These are phyloP conservation scores for Kluyveromyces nonfermentans DNA, from an alignment of 805 yeast genomes.

Conservation along the genomic window DNA sequence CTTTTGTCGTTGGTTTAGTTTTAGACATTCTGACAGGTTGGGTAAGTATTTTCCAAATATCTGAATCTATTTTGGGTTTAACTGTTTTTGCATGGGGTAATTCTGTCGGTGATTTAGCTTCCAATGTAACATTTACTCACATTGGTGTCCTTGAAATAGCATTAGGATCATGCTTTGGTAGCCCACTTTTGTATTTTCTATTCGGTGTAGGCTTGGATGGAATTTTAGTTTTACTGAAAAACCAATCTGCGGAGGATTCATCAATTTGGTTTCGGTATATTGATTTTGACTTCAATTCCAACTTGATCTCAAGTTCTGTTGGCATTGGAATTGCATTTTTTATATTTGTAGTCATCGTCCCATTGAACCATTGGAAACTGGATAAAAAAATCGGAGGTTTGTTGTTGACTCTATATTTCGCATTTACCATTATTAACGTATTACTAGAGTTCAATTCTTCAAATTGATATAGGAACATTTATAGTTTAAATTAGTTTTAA, in stretches of 20 bases:
- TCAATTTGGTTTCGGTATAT: conserved; percentile 14
- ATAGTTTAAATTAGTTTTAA: background rate
- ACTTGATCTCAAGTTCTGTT: conserved; percentile 31
- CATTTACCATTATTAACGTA: conserved; percentile 14
- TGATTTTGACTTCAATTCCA: conserved; percentile 31
- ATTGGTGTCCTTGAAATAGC: conserved; percentile 87
- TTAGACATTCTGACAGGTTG: conserved; percentile 54
- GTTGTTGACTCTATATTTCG: conserved; percentile 15
- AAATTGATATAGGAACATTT: background rate
- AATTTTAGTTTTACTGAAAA: conserved; percentile 31
- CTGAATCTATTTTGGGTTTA: conserved; percentile 76
- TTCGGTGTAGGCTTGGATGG: conserved; percentile 79
- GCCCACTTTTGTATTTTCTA: conserved; percentile 71
- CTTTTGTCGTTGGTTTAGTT: conserved; percentile 34
- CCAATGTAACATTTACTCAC: conserved; percentile 69
- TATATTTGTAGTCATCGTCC: conserved; percentile 33
- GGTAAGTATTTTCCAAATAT: conserved; percentile 48
- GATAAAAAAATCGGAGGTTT: conserved; percentile 33
- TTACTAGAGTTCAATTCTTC: conserved; percentile 9
- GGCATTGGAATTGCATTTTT: conserved; percentile 34
- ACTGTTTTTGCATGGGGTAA: conserved; percentile 90
- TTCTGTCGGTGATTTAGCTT: conserved; percentile 81
- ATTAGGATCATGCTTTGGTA: conserved; percentile 90
- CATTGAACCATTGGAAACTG: conserved; percentile 39
- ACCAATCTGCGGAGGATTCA: conserved; percentile 1